Percentiles rank a stretch among this genome's conserved stretches.
phyloP scores from a whole-genome alignment of 768 basidiomycete species.

The Antrodiella citrinella region DNA sequence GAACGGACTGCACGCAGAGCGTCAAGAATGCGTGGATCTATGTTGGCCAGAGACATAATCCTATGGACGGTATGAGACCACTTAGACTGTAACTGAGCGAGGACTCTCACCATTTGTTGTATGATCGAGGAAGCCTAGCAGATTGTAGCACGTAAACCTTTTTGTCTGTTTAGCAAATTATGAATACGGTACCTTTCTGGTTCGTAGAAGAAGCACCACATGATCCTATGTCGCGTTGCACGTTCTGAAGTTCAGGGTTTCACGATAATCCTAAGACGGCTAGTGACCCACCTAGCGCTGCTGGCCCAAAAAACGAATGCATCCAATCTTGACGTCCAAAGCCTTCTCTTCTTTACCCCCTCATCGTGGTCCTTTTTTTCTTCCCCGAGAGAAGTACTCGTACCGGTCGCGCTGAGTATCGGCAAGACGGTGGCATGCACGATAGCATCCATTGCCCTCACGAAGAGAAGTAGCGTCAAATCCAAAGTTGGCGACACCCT shows the following conservation, averaged over 20 bases:
- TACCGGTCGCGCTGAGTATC: conserved; percentile 6
- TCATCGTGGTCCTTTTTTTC: conserved; percentile 13
- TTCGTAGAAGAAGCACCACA: conserved; percentile 86
- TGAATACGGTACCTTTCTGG: conserved; percentile 49
- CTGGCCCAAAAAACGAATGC: conserved; percentile 70
- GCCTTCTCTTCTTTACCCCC: conserved; percentile 24
- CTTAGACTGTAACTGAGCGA: neutral
- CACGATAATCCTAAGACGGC: too few relatives aligned
- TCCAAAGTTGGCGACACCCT: conserved; percentile 52
- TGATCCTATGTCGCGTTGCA: too few relatives aligned
- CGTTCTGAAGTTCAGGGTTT: too few relatives aligned
- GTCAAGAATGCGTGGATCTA: conserved; percentile 52
- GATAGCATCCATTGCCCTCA: conserved; percentile 59
- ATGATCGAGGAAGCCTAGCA: conserved; percentile 49
- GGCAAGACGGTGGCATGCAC: conserved; percentile 43
- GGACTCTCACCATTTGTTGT: conserved; percentile 53
- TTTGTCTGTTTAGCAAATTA: too few relatives aligned
- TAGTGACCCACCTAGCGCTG: conserved; percentile 63
- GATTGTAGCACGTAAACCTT: too few relatives aligned
- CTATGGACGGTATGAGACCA: too few relatives aligned
- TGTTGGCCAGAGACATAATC: conserved; percentile 63
- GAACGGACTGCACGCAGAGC: conserved; percentile 45
- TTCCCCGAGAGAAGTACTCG: neutral
- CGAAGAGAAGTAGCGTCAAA: conserved; percentile 57
- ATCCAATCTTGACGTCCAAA: conserved; percentile 45